Base-by-base conservation (phyloP, 139 green algal species). In the Spirogloea muscicola region DNA sequence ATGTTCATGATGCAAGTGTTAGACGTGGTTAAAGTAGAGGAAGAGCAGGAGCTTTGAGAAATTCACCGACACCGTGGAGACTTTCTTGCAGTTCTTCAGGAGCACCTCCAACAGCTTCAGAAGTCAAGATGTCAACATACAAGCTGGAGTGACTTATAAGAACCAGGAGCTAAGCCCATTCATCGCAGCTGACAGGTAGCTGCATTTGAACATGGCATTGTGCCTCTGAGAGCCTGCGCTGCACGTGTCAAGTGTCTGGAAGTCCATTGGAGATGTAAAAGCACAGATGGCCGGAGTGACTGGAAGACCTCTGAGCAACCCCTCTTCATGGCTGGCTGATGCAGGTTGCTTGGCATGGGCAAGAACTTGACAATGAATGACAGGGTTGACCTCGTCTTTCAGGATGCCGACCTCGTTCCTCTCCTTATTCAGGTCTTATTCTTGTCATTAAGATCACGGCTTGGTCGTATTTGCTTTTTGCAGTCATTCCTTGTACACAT, bases 111-210 rank as follows among this genome's bases (percentile, higher is more conserved):
- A 51, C 37, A 64, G 7, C 60, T 21, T 51, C 42, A 68, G 18
- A 70, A 7, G 60, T 51, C 46, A 67, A 67, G 7, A 66, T n/a
- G 18, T 43, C 9, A 6, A 58, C 46, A 57, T 7, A 70, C 36
- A 70, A 9, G 42, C 36, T 7, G 77, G 33, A 16, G 13, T 3
- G 49, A 34, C 13, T 62, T 46, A 66, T 29, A 86, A 87, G 86
- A 92, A 98, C 76, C 67, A 87, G 1, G 90, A 96, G 81, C 88
- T 93, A 86, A 87, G 62, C 63, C 86, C 91, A 38, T 98, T 97
- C 79, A 88, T 90, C 39, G 89, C 84, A 31, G 79, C 84, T 0
- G 68, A 88, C 16, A 81, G 85, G 57, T 57, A 96, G 72, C 75
- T 96, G 27, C 76, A 83, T 36, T 52, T 69, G 2, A 57, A 82